These are phyloP conservation scores for Pseudozyma pruni DNA, from an alignment of 1,284 basidiomycete species.

Conservation along the genomic window DNA sequence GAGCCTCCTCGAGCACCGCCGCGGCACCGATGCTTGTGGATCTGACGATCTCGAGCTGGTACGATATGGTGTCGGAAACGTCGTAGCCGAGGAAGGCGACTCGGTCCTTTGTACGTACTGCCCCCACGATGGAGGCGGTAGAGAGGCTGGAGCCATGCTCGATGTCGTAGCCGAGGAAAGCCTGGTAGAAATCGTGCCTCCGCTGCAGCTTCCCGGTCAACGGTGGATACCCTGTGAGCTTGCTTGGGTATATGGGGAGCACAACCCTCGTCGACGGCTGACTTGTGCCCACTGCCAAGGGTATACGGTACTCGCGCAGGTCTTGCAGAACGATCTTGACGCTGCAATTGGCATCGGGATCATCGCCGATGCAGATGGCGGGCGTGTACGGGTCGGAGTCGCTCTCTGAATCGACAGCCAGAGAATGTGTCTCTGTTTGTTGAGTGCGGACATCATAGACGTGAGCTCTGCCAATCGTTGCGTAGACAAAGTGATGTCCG, in stretches of 20 bases:
- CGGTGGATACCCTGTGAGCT: slow-evolving; percentile 32
- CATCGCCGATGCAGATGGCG: slow-evolving; percentile 11
- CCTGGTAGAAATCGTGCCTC: slow-evolving; percentile 27
- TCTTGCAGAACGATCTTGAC: slow-evolving; percentile 20
- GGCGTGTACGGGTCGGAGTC: slow-evolving; percentile 24
- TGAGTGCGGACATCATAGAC: slow-evolving; percentile 10
- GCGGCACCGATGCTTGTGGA: background rate
- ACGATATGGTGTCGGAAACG: slow-evolving; percentile 24
- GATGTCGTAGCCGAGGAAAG: slow-evolving; percentile 21
- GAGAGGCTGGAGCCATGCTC: slow-evolving; percentile 4
- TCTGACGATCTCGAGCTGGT: slow-evolving; percentile 18
- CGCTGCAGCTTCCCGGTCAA: slow-evolving; percentile 29
- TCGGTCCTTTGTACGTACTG: slow-evolving; percentile 23
- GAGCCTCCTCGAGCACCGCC: slow-evolving; percentile 13
- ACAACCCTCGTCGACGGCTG: background rate
- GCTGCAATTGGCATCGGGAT: background rate
- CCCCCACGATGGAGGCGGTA: slow-evolving; percentile 15
- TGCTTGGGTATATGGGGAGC: slow-evolving; percentile 10
- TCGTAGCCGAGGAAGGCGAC: slow-evolving; percentile 39
- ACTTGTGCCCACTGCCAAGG: background rate
- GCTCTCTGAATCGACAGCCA: slow-evolving; percentile 6
- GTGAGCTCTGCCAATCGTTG: slow-evolving; percentile 21
- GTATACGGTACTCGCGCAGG: slow-evolving; percentile 26
- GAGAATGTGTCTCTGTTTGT: background rate
- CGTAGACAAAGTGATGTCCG: slow-evolving; percentile 21